Conservation (phyloP, 2,329 filamentous ascomycete genomes). For the Talaromyces piceae region DNA sequence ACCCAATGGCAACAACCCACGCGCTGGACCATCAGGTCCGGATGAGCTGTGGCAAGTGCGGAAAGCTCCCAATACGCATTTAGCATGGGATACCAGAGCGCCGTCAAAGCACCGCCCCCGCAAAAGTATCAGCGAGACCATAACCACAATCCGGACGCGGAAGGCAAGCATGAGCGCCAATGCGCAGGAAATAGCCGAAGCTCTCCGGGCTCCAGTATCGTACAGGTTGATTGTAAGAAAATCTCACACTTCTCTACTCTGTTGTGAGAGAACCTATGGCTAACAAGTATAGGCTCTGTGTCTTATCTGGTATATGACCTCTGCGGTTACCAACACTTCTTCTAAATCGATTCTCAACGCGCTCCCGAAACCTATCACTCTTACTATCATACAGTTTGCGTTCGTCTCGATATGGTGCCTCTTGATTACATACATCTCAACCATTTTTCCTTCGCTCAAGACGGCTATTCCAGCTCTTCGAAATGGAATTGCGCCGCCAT, state of each 20-base stretch:
- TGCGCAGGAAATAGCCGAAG: slow-evolving; percentile 86
- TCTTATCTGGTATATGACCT: slow-evolving; percentile 88
- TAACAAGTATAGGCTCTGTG: slow-evolving; percentile 62
- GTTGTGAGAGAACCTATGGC: slow-evolving; percentile 12
- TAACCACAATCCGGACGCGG: slow-evolving; percentile 70
- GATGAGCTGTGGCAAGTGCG: slow-evolving; percentile 56
- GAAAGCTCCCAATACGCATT: slow-evolving; percentile 40
- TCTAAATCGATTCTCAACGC: slow-evolving; percentile 94
- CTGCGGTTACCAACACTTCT: slow-evolving; percentile 92
- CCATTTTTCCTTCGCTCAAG: slow-evolving; percentile 62
- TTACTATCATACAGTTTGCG: slow-evolving; percentile 88
- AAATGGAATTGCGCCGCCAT: slow-evolving; percentile 75
- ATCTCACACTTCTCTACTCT: neutral
- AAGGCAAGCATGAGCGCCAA: slow-evolving; percentile 86
- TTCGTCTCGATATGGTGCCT: slow-evolving; percentile 88
- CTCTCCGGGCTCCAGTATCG: slow-evolving; percentile 82
- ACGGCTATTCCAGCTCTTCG: slow-evolving; percentile 68
- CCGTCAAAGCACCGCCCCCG: slow-evolving; percentile 57
- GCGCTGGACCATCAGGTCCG: slow-evolving; percentile 25
- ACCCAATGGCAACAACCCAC: slow-evolving; percentile 9
- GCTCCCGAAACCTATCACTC: slow-evolving; percentile 80
- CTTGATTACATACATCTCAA: slow-evolving; percentile 67
- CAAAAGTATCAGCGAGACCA: slow-evolving; percentile 84
- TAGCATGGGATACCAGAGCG: slow-evolving; percentile 30
- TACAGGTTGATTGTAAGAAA: slow-evolving; percentile 71